Evolutionary conservation across 2,329 filamentous ascomycete species (phyloP).

Genomic region (Colletotrichum australisinense): DNA sequence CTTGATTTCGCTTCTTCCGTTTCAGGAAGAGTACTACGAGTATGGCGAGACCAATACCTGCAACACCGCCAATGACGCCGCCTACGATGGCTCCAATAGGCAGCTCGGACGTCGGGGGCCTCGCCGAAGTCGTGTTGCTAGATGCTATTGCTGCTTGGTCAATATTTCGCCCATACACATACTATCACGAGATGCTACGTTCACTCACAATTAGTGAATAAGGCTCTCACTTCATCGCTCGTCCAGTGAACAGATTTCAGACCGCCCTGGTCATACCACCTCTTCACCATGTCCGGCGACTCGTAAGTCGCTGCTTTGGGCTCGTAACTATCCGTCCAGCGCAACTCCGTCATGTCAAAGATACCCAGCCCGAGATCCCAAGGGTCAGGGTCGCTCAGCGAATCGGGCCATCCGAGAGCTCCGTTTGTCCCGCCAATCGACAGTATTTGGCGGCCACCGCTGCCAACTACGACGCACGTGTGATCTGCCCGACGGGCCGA

Average conservation of each 20-base stretch:
- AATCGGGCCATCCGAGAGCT: slow-evolving; percentile 37
- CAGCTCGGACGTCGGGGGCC: no score
- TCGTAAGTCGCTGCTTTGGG: slow-evolving; percentile 47
- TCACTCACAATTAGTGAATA: slow-evolving; percentile 37
- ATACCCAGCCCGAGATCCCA: slow-evolving; percentile 52
- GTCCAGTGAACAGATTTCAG: slow-evolving; percentile 43
- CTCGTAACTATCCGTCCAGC: slow-evolving; percentile 49
- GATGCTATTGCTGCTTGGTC: no score
- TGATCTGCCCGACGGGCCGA: no score
- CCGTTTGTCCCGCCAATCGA: slow-evolving; percentile 49
- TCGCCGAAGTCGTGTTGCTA: no score
- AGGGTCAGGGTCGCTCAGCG: slow-evolving; percentile 43
- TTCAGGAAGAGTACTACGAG: slow-evolving; percentile 54
- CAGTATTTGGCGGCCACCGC: slow-evolving; percentile 51
- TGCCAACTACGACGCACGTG: no score
- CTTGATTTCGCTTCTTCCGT: slow-evolving; percentile 34
- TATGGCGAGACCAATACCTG: no score
- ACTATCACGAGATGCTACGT: background rate
- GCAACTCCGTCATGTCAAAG: slow-evolving; percentile 51
- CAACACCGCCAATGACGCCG: slow-evolving; percentile 47
- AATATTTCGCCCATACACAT: no score
- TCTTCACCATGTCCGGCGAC: slow-evolving; percentile 43
- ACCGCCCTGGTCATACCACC: slow-evolving; percentile 47
- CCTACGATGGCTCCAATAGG: slow-evolving; percentile 57
- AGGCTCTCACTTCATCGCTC: slow-evolving; percentile 37